Evolutionary conservation across 2,329 filamentous ascomycete species (phyloP), one percentile per base, ranked within the genome.

Genomic region (Phaeosphaeria sp.): DNA sequence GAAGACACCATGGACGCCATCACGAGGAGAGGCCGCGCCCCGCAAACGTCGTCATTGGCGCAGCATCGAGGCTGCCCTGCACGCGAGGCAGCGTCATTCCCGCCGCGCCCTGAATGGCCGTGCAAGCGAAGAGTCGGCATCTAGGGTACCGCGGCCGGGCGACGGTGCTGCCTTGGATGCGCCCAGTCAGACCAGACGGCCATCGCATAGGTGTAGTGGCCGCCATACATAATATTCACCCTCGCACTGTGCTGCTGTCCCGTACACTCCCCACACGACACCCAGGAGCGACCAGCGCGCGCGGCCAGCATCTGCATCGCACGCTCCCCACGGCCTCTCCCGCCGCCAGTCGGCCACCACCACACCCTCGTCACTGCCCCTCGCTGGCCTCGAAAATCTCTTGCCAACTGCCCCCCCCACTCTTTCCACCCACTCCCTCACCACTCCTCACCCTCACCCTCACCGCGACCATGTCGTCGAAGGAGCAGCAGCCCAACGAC

Each of bases 401-500:
- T 64, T 59, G 52, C 51, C 13, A 61, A 61, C 62, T 60, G 62
- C 64, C 54, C 46, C 52, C 52, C 51, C 48, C 60, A n/a, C 56
- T 47, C 27, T 52, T 52, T 54, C 43, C 41, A 56, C 51, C 42
- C 46, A 41, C 54, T 48, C 25, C 46, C 51, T 52, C 54, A 47
- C 57, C 57, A 54, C 59, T n/a, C n/a, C n/a, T n/a, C n/a, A n/a
- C n/a, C n/a, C n/a, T n/a, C n/a, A 59, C 60, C 30, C 54, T 62
- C n/a, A 58, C 66, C 65, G 65, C 72, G 65, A 65, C 66, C 72
- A 76, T 76, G 73, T 74, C 72, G 63, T 69, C 72, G 64, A 69
- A 71, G 61, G 65, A 72, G 56, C 72, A 69, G 56, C 88, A 92
- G 82, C 87, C 88, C 79, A 93, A 90, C 83, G 95, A 98, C 82